These are phyloP conservation scores for Penicillium flavigenum DNA, from an alignment of 495 filamentous ascomycete species.

Conservation along the genomic window DNA sequence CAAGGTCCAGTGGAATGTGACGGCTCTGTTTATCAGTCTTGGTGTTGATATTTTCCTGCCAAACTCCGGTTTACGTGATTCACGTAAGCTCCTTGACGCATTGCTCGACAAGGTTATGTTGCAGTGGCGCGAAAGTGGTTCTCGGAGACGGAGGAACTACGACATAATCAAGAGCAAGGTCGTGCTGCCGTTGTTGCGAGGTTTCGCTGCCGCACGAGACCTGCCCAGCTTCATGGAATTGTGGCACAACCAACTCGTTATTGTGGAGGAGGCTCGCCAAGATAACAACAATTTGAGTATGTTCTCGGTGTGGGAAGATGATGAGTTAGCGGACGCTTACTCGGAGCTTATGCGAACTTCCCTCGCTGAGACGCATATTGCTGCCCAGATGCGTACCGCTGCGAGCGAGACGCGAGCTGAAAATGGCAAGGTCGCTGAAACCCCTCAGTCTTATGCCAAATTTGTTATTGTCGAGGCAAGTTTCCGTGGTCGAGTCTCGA, in stretches of 20 bases:
- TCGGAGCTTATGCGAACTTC: slow-evolving; percentile 39
- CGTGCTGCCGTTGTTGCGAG: slow-evolving; percentile 58
- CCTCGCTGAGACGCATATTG: slow-evolving; percentile 32
- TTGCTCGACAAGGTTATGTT: slow-evolving; percentile 43
- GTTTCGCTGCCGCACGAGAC: slow-evolving; percentile 64
- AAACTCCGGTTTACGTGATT: slow-evolving; percentile 47
- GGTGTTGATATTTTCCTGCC: slow-evolving; percentile 69
- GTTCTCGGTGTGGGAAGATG: slow-evolving; percentile 61
- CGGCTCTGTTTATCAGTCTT: slow-evolving; percentile 60
- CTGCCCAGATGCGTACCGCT: slow-evolving; percentile 36
- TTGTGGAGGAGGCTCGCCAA: slow-evolving; percentile 41
- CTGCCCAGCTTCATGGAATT: slow-evolving; percentile 62
- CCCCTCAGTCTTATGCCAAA: slow-evolving; percentile 37
- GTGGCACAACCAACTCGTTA: slow-evolving; percentile 62
- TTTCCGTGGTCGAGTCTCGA: slow-evolving; percentile 29
- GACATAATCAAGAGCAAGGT: slow-evolving; percentile 41
- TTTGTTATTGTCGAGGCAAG: slow-evolving; percentile 42
- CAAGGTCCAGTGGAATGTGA: slow-evolving; percentile 59
- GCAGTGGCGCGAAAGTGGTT: slow-evolving; percentile 32
- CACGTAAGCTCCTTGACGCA: slow-evolving; percentile 41
- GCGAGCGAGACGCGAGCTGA: slow-evolving; percentile 29
- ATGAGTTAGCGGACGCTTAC: slow-evolving; percentile 51
- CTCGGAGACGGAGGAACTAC: slow-evolving; percentile 23
- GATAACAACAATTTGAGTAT: slow-evolving; percentile 26
- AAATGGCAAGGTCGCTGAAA: slow-evolving; percentile 33